Base-by-base conservation (phyloP, 2,329 filamentous ascomycete genomes). In the Ceratocystis albifundus region DNA sequence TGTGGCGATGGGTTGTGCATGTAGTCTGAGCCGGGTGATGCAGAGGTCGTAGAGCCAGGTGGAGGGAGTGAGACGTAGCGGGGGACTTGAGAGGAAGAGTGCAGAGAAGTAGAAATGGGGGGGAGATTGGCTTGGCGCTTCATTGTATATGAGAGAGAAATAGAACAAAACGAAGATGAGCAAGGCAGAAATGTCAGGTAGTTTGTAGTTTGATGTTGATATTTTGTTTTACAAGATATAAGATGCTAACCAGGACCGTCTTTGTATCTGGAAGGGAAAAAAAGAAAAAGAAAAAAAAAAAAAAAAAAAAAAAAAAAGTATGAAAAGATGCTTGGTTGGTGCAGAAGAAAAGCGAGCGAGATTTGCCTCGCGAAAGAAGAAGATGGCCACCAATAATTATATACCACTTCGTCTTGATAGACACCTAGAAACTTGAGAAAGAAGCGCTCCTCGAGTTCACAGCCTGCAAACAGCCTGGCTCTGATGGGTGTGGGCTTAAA, bases 401-500 rank as follows among this genome's bases (percentile, higher is more conserved):
- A 50, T 50, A 50, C 17, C 48, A 50, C 48, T 50, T 25, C 48
- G 36, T 50, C 53, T 57, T 57, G 53, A 57, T 57, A 30, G 28
- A 57, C 28, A 50, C 10, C 7, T 50, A 57, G 53, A 57, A 57
- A n/a, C 30, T 28, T 17, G n/a, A 8, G 36, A 28, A 57, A 15
- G 22, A 57, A 57, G 53, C 53, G 28, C 30, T 28, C 53, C 48
- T 50, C 28, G 53, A 32, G 28, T 57, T 30, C 53, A 30, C 53
- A 22, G 30, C 53, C 53, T 57, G 53, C 53, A 57, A 57, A 57
- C 53, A 57, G 53, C 53, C 53, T 57, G 53, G 6, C 6, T 57
- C 30, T 57, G 53, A 41, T 25, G 53, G 53, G 53, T 8, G 53
- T 12, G 12, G 25, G 53, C 7, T 57, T 57, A 32, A 28, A 4